Evolutionary conservation across 140 eudicot genomes (phyloP).

Genomic region (Oenanthe javanica): DNA sequence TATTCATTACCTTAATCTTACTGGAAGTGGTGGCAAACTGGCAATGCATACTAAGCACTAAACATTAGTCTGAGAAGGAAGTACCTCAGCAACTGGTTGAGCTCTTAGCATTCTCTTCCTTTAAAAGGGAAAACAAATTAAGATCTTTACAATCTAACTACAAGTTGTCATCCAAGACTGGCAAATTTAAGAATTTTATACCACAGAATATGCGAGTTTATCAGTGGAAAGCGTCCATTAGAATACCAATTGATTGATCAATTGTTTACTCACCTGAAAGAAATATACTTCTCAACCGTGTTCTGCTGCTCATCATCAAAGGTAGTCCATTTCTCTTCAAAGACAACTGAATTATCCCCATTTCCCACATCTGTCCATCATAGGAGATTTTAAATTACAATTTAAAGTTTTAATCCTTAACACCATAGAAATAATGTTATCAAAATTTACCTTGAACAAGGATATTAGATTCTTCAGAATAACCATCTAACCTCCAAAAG

Average conservation of each 20-base stretch:
- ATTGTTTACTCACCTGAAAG: slow-evolving; percentile 25
- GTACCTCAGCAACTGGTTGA: slow-evolving; percentile 1
- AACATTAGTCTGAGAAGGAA: not conserved
- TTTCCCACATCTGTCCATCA: slow-evolving; percentile 44
- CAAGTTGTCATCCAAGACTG: not conserved
- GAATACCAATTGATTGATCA: not conserved
- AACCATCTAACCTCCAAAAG: slow-evolving; percentile 63
- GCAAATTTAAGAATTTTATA: not conserved
- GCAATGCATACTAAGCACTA: not conserved
- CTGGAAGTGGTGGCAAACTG: no score
- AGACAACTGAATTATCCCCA: slow-evolving; percentile 25
- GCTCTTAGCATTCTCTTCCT: slow-evolving; percentile 14
- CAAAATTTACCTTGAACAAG: slow-evolving; percentile 55
- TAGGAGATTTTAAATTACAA: not conserved
- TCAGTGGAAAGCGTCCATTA: not conserved
- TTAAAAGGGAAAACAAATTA: not conserved
- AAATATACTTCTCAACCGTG: slow-evolving; percentile 35
- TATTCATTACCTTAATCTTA: no score
- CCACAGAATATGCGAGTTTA: not conserved
- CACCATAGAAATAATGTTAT: not conserved
- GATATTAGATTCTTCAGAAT: slow-evolving; percentile 29
- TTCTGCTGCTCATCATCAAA: slow-evolving; percentile 41
- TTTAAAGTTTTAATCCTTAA: not conserved
- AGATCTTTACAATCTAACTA: not conserved
- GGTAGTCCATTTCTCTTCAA: slow-evolving; percentile 51